phyloP scores from a whole-genome alignment of 306 rosid species.

The Hippophae tibetana region DNA sequence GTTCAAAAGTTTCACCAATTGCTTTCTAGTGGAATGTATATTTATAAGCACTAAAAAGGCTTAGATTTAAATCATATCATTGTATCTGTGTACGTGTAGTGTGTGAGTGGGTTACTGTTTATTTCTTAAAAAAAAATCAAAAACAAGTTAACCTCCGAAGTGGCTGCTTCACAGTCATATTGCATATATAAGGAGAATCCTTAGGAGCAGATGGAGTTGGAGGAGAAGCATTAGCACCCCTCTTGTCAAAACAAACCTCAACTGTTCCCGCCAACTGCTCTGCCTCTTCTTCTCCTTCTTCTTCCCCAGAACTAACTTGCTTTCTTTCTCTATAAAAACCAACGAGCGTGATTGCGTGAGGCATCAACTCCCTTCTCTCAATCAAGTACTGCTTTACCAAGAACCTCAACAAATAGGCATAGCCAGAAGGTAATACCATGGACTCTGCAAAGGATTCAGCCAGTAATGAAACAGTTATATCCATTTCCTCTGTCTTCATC shows the following conservation, averaged over 20 bases:
- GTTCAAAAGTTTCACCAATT: no score
- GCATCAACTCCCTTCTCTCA: not conserved
- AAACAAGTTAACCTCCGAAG: slow-evolving; percentile 50
- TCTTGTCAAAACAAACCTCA: slow-evolving; percentile 61
- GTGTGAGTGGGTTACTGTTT: no score
- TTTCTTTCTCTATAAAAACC: slow-evolving; percentile 47
- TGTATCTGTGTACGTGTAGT: no score
- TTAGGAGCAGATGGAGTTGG: slow-evolving; percentile 78
- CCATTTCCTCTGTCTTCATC: not conserved
- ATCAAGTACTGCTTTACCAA: not conserved
- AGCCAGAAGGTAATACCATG: not conserved
- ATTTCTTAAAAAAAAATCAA: not conserved
- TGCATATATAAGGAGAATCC: slow-evolving; percentile 62
- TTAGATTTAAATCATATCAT: no score
- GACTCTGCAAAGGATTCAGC: not conserved
- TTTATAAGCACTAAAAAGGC: no score
- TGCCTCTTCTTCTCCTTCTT: slow-evolving; percentile 16
- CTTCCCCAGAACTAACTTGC: slow-evolving; percentile 8
- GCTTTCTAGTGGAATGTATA: no score
- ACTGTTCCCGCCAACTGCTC: slow-evolving; percentile 73
- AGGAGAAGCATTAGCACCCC: slow-evolving; percentile 56
- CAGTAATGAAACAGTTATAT: not conserved
- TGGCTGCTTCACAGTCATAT: slow-evolving; percentile 55
- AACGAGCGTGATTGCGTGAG: slow-evolving; percentile 46
- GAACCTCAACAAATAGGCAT: not conserved